These are phyloP conservation scores for Echinochloa phyllopogon DNA, from an alignment of 176 grass and related monocot species.

Conservation along the genomic window DNA sequence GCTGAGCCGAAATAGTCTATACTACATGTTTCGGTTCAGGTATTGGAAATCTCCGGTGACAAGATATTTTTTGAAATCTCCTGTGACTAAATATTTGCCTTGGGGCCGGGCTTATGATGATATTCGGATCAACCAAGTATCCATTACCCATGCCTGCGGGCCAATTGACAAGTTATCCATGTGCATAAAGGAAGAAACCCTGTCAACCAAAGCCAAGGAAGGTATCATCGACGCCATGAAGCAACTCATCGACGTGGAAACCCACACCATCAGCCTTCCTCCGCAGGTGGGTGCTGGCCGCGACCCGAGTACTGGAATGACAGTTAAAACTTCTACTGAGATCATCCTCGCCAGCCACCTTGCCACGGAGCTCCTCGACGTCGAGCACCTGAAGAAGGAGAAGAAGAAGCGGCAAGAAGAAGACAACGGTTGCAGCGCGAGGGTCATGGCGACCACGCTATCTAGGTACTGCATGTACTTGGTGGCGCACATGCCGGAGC, in stretches of 20 bases:
- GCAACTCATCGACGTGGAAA: neutral
- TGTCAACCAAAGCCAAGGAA: neutral
- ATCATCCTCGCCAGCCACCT: conserved; percentile 19
- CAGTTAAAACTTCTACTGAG: neutral
- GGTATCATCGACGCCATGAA: neutral
- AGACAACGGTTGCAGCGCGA: neutral
- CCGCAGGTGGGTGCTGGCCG: too few species aligned
- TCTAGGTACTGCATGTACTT: conserved; percentile 39
- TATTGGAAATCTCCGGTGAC: too few species aligned
- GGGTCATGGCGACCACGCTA: neutral
- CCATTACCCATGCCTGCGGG: neutral
- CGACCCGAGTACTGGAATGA: neutral
- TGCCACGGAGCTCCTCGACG: conserved; percentile 8
- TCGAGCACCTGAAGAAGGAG: neutral
- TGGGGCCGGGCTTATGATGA: too few species aligned
- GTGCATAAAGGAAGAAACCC: neutral
- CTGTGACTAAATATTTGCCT: too few species aligned
- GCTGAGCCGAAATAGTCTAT: too few species aligned
- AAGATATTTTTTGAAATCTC: too few species aligned
- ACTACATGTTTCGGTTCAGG: too few species aligned
- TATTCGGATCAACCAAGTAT: neutral
- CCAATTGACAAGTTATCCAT: too few species aligned
- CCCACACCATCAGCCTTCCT: neutral
- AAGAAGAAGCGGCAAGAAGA: neutral
- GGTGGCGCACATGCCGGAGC: neutral